Base-by-base conservation (phyloP, 306 rosid species). In the Casuarina equisetifolia region DNA sequence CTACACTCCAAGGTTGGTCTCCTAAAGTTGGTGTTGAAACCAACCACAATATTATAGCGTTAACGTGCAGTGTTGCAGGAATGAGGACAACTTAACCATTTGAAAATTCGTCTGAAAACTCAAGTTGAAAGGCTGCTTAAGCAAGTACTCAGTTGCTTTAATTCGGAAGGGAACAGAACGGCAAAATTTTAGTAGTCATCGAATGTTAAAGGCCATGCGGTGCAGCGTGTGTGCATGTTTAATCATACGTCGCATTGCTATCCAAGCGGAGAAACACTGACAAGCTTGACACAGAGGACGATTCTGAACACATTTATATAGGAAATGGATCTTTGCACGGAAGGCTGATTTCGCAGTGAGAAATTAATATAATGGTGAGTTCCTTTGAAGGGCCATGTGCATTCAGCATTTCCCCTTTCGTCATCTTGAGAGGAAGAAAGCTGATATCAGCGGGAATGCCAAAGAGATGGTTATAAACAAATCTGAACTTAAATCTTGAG, bases 91-190 rank as follows among this genome's bases (percentile, higher is more conserved):
- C 38, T 36, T 13, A 39, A 62, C 45, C 44, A 62, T 36, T 62
- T 36, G 46, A 62, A 59, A 17, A 40, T 39, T 66, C 50, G 3
- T 66, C 20, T 40, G 70, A 66, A 40, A 66, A 32, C 46, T 63
- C 69, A 68, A 13, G 68, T 55, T 66, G 70, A 75, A 79, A 76
- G 81, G 84, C 83, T 79, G 86, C 72, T 17, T 75, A 79, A 66
- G 86, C 40, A 72, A 15, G 35, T 7, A 58, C 48, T 16, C 35
- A 70, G 57, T 70, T 78, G 77, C 71, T 63, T 78, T 82, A 4
- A 36, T 35, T 16, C 12, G 42, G 61, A 76, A 32, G 87, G 70
- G 54, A 77, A 73, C 78, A 54, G 53, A 36, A 25, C 32, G 81
- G 78, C 71, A 39, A 70, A 17, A 79, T 61, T 73, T 38, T 78